A percentile compares a stretch with the other conserved stretches of the same genome.
These are phyloP conservation scores for Musa itinerans DNA, from an alignment of 176 grass and related monocot species.

Conservation along the genomic window DNA sequence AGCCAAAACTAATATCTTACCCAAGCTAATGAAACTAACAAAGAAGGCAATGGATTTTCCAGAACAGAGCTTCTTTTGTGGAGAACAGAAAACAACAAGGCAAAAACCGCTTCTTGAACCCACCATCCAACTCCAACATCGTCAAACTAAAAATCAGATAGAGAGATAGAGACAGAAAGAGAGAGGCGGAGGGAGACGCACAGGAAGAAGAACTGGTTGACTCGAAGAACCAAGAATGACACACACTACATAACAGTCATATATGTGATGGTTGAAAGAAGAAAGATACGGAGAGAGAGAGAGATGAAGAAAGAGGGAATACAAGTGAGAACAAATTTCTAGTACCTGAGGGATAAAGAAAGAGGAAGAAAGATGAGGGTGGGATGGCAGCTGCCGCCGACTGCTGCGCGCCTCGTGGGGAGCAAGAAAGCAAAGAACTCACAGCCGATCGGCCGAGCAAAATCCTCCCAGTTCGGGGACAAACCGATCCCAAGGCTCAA, in stretches of 20 bases:
- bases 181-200: not conserved
- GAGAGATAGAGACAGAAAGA: conserved; percentile 5
- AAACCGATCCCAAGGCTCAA: conserved; percentile 51
- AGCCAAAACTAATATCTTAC: not conserved
- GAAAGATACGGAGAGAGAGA: conserved; percentile 6
- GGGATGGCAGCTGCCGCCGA: conserved; percentile 25
- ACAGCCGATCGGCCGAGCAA: conserved; percentile 36
- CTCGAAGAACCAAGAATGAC: not conserved
- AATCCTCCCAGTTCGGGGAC: conserved; percentile 44
- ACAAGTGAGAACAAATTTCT: not conserved
- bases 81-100: not conserved
- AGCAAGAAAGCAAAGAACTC: conserved; percentile 37
- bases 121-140: not conserved
- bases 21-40: not conserved
- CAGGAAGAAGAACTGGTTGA: not conserved
- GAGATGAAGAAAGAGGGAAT: not conserved
- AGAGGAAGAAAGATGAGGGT: conserved; percentile 3
- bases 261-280: conserved; percentile 2
- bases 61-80: not conserved
- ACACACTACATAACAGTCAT: not conserved
- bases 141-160: not conserved
- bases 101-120: not conserved
- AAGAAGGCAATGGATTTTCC: not conserved
- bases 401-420: conserved; percentile 53
- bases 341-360: conserved; percentile 25